Conservation (phyloP, 257 asterid species). For the Agastache rugosa region DNA sequence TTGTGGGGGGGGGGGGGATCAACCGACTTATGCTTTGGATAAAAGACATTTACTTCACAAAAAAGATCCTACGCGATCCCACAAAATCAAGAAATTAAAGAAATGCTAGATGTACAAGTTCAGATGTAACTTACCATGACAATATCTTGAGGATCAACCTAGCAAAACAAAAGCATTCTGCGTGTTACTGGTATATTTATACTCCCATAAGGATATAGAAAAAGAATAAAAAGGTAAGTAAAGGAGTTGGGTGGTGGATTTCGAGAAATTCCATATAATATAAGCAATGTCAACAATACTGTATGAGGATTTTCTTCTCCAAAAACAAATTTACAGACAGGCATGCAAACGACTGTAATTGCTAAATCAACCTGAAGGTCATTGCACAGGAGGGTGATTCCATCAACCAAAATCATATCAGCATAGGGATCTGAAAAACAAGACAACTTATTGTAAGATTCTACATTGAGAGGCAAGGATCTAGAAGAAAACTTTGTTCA, state of each 20-base stretch:
- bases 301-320: slow-evolving; percentile 14
- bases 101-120: slow-evolving; percentile 9
- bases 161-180: slow-evolving; percentile 37
- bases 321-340: slow-evolving; percentile 13
- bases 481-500: not conserved
- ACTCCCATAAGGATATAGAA: slow-evolving; percentile 1
- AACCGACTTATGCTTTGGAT: slow-evolving; percentile 24
- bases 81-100: slow-evolving; percentile 18
- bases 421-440: slow-evolving; percentile 57
- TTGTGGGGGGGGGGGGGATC: not conserved
- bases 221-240: not conserved
- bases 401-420: slow-evolving; percentile 72
- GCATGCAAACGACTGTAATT: slow-evolving; percentile 22
- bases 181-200: slow-evolving; percentile 25
- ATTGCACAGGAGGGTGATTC: slow-evolving; percentile 63
- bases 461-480: slow-evolving; percentile 24
- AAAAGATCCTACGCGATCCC: not conserved
- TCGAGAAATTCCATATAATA: slow-evolving; percentile 15
- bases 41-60: slow-evolving; percentile 12
- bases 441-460: slow-evolving; percentile 33
- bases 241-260: not conserved
- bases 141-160: slow-evolving; percentile 98
- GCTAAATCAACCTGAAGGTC: slow-evolving; percentile 60
- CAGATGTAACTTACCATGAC: slow-evolving; percentile 76
- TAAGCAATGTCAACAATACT: slow-evolving; percentile 12